Evolutionary conservation across 768 basidiomycete genomes (phyloP), one percentile per base, ranked within the genome.

Genomic region (Lactarius pseudohatsudake): DNA sequence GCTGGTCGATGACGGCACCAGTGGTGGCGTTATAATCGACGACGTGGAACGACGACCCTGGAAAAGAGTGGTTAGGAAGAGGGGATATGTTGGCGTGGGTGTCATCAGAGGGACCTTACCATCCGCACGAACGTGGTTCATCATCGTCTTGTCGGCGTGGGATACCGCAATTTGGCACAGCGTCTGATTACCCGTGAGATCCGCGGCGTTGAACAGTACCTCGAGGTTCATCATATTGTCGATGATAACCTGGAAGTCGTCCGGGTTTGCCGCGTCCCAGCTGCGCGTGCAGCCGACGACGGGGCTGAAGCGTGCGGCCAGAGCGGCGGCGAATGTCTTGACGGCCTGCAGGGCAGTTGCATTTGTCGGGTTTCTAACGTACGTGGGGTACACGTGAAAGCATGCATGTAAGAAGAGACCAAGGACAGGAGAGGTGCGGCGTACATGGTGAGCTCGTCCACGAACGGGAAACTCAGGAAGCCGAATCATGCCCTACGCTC

Each of bases 141-240:
- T 76, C 77, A 86, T 85, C 0, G 88, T 90, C 59, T 84, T 87
- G 69, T 88, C 79, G 1, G 88, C 87, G 70, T 90, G 89, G 9
- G 78, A 79, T 36, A 81, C 82, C 6, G 88, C 89, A 32, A 90
- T 89, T 22, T 84, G 75, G 26, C 80, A 77, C 18, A 89, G 75
- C 0, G 85, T 88, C 7, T 79, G 71, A 69, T 90, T 89, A 2
- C 84, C 82, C 0, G 86, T 89, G 28, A 89, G 75, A n/a, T 76
- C 76, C 50, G 80, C 84, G 7, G 58, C 41, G 16, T 3, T 1
- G 57, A 32, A 65, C 16, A 68, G 41, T 30, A 79, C 77, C 66
- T 90, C 87, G 22, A 91, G 81, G 70, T 87, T 90, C 86, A 91
- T 89, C 88, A 90, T 88, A 73, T 88, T 89, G 77, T 90, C 88